These are phyloP conservation scores for Remersonia thermophila DNA, from an alignment of 2,329 filamentous ascomycete species.

Conservation along the genomic window DNA sequence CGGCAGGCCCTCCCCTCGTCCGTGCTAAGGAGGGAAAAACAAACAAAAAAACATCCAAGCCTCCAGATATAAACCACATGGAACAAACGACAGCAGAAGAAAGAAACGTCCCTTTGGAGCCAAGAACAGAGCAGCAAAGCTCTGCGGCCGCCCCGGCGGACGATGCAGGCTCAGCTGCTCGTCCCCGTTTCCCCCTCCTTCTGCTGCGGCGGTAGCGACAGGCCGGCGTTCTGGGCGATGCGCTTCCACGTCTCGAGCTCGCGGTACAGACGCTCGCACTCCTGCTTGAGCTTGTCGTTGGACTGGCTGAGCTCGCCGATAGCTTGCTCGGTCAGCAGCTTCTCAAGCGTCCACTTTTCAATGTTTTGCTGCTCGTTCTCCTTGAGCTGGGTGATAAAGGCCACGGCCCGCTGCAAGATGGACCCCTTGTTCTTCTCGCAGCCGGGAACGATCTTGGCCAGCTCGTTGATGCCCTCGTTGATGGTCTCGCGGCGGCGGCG, in stretches of 20 bases:
- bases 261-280: conserved; percentile 65
- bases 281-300: conserved; percentile 75
- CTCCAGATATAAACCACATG: too few species aligned
- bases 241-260: conserved; percentile 73
- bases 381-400: conserved; percentile 88
- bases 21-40: too few species aligned
- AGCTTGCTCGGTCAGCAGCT: conserved; percentile 78
- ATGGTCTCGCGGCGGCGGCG: conserved; percentile 94
- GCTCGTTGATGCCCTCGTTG: conserved; percentile 96
- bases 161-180: conserved; percentile 16
- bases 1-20: too few species aligned
- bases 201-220: conserved; percentile 27
- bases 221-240: conserved; percentile 47
- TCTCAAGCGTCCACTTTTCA: conserved; percentile 87
- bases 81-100: too few species aligned
- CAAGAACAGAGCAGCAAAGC: too few species aligned
- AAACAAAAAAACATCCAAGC: too few species aligned
- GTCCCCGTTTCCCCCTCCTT: conserved; percentile 20
- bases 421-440: conserved; percentile 99
- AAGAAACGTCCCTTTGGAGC: too few species aligned
- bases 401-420: conserved; percentile 83
- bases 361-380: conserved; percentile 91
- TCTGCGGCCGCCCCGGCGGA: too few species aligned
- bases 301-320: conserved; percentile 77
- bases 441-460: conserved; percentile 92